Conservation (phyloP, 352 stramenopile genomes). For the Thalassiosira pacifica region DNA sequence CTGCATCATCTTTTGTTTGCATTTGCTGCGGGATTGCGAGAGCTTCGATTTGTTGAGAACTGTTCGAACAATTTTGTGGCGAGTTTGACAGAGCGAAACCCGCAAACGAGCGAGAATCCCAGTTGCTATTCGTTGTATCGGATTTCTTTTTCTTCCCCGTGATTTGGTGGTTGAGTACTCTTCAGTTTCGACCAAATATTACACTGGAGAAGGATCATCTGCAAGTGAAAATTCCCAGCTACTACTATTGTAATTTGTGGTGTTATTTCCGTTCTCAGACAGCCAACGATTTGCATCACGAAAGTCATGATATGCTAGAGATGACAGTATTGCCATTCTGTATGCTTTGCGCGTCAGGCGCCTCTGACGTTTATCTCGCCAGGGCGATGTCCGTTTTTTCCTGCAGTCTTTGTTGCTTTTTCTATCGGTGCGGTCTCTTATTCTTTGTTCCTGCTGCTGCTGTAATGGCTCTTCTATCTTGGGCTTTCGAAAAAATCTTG, state of each 20-base stretch:
- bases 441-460: background rate
- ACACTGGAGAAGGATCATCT: background rate
- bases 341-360: slow-evolving; percentile 43
- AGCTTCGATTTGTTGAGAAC: background rate
- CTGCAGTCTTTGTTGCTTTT: too few species aligned
- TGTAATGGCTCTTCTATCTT: background rate
- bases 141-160: background rate
- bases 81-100: slow-evolving; percentile 21
- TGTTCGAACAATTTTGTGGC: slow-evolving; percentile 1
- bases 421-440: background rate
- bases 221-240: slow-evolving; percentile 18
- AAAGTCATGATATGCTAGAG: slow-evolving; percentile 66
- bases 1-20: background rate
- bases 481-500: background rate
- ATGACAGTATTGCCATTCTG: slow-evolving; percentile 59
- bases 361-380: background rate
- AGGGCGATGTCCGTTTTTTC: background rate
- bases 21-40: background rate
- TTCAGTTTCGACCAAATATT: slow-evolving; percentile 14
- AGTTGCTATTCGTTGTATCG: background rate
- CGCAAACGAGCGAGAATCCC: slow-evolving; percentile 21
- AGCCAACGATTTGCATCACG: slow-evolving; percentile 22
- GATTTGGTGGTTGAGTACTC: background rate
- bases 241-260: background rate
- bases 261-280: slow-evolving; percentile 5